Evolutionary conservation across 2,329 filamentous ascomycete species (phyloP).

Genomic region (Colletotrichum sansevieriae): DNA sequence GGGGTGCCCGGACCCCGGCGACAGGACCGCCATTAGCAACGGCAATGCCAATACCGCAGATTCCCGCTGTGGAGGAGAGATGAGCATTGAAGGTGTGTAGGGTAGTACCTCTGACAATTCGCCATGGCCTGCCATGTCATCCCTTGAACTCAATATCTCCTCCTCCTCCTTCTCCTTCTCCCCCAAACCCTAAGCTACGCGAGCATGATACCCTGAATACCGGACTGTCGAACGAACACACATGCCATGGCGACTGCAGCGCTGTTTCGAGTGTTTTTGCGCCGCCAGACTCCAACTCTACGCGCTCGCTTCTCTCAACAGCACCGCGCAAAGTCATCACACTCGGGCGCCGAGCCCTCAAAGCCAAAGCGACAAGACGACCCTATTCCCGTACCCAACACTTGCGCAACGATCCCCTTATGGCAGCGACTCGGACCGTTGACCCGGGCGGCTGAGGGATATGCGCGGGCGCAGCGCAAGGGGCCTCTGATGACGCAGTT

Average conservation of each 20-base stretch:
- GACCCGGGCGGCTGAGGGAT: constrained; percentile 67
- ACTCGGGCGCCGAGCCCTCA: constrained; percentile 33
- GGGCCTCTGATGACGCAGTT: constrained; percentile 86
- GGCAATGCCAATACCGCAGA: constrained; percentile 24
- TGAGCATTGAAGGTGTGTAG: constrained; percentile 8
- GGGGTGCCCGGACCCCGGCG: constrained; percentile 24
- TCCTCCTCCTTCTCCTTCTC: neutral
- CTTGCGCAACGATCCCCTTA: constrained; percentile 58
- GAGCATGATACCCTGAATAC: constrained; percentile 27
- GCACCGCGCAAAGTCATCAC: constrained; percentile 47
- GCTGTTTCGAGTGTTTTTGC: constrained; percentile 46
- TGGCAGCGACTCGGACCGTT: constrained; percentile 72
- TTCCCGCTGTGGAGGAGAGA: constrained; percentile 20
- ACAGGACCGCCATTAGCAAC: constrained; percentile 29
- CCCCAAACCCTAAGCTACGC: neutral
- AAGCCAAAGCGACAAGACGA: constrained; percentile 45
- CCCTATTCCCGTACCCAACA: constrained; percentile 59
- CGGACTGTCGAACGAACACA: neutral
- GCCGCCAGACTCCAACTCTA: constrained; percentile 46
- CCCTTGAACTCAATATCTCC: neutral
- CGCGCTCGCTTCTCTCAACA: constrained; percentile 42
- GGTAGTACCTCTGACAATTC: constrained; percentile 19
- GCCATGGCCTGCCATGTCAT: constrained; percentile 12
- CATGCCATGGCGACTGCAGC: constrained; percentile 44
- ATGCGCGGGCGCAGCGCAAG: constrained; percentile 77